Evolutionary conservation across 805 yeast species (phyloP), one percentile per base, ranked within the genome.

Genomic region (Metschnikowia colocasiae): DNA sequence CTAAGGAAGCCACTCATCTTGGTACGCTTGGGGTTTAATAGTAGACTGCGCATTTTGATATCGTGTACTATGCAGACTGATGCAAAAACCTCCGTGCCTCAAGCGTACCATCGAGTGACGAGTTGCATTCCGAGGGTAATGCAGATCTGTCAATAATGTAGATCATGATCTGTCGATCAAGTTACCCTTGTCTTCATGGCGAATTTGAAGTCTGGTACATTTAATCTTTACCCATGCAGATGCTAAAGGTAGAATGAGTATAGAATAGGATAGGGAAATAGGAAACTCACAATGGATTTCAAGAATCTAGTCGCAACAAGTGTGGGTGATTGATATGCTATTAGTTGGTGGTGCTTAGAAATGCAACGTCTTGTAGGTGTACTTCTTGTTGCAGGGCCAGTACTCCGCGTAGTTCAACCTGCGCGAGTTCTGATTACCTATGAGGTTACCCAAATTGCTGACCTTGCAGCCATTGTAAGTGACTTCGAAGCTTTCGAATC

Each of bases 391-490:
- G 10, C 82, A 67, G 1, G 95, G 87, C 40, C 57, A 69, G 60
- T 86, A 90, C 63, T 87, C 96, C n/a, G 83, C 68, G 67, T 86
- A 91, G 52, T 79, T 79, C 33, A 83, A 48, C 41, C 52, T 75
- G 47, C 74, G 70, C 15, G 75, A 38, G 32, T 59, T 59, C 12
- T 50, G 73, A 26, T 65, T 64, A 33, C 58, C 65, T 41, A 54
- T 65, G 51, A 87, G 76, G 16, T 65, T 66, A 0, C 94, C 53
- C 2, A 92, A 78, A 55, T 91, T 92, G 19, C 87, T 56, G 9
- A 87, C 85, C 62, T 80, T 81, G 60, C 96, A 87, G 3, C 92
- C 95, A 58, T 87, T 85, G 61, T 88, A 90, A 0, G 85, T 79
- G 29, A 87, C 80, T 48, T 85, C 87, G 61, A 85, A 87, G 36